Evolutionary conservation across 257 asterid genomes (phyloP), one percentile per base, ranked within the genome.

Genomic region (Solanum chiquidenum): DNA sequence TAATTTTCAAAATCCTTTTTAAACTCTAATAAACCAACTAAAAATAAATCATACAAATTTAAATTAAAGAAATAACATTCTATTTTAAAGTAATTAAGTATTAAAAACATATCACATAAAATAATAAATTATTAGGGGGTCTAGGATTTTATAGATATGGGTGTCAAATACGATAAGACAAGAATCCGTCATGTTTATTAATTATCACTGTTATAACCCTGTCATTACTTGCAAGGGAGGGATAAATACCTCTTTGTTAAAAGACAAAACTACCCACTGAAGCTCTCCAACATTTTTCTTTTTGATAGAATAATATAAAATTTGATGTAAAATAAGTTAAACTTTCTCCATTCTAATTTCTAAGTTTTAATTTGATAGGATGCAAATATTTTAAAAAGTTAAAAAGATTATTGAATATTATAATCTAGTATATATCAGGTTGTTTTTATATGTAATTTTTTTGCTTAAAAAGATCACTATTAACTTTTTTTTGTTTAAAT

Each of bases 111-210:
- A 23, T n/a, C 7, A 23, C 31, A n/a, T 64, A 64, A 64, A 21
- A 20, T 69, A 7, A 35, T 14, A 8, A 5, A 16, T 40, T 7
- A 25, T 14, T 76, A 73, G 49, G 58, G 83, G 34, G 66, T 58
- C 29, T 13, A 46, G 62, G 86, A 89, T 86, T 69, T 62, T 89
- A 85, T 86, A 88, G 92, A 91, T 84, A 88, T 91, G 77, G 86
- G 52, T 91, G 93, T 93, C 93, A 91, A 90, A 77, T 84, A 90
- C 27, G 95, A 93, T 83, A 88, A 88, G 95, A 93, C 95, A 86
- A 91, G 90, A 86, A 89, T 88, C 93, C 79, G 85, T 88, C 91
- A 33, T 46, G 83, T 29, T 42, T 34, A 58, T 55, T 49, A 31
- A 72, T n/a, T 68, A 35, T 88, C 84, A 77, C 84, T 86, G 25